A percentile compares a stretch with the other conserved stretches of the same genome.
Evolutionary conservation across 2,329 filamentous ascomycete species (phyloP).

Genomic region (Coniochaeta hoffmannii): DNA sequence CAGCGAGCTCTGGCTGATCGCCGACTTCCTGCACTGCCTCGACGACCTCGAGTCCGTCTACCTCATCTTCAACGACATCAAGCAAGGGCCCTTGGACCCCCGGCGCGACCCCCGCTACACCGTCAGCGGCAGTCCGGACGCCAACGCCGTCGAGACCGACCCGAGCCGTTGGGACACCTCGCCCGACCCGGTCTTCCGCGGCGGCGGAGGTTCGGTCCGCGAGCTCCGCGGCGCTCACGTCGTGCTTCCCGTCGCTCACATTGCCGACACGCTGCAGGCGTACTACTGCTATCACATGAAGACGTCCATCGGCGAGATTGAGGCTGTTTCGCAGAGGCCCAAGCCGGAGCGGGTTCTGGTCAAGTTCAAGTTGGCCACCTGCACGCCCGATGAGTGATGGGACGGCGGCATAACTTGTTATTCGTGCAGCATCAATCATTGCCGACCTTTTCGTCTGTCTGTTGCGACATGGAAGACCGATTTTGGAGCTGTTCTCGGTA

Average conservation of each 20-base stretch:
- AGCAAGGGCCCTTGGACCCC: not conserved
- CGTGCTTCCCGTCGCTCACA: not conserved
- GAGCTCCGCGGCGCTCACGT: slow-evolving; percentile 1
- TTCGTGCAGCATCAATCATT: not conserved
- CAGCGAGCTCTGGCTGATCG: not conserved
- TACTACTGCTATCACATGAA: not conserved
- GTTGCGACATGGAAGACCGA: too few species aligned
- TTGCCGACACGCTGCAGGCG: not conserved
- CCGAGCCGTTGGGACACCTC: not conserved
- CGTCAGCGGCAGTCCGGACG: not conserved
- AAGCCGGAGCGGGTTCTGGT: not conserved
- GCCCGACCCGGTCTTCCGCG: not conserved
- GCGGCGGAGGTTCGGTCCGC: not conserved
- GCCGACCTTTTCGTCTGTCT: too few species aligned
- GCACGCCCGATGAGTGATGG: not conserved
- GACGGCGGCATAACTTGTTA: not conserved
- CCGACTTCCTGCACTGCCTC: slow-evolving; percentile 1
- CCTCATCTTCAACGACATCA: not conserved
- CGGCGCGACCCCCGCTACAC: not conserved
- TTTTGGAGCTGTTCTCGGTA: too few species aligned
- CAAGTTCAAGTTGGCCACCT: not conserved
- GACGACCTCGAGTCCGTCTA: slow-evolving; percentile 1
- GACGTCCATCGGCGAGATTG: not conserved
- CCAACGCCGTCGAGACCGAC: not conserved
- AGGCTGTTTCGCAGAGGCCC: not conserved